Conservation (phyloP, 2,329 filamentous ascomycete species). For the Ascochyta viciae-villosae region DNA sequence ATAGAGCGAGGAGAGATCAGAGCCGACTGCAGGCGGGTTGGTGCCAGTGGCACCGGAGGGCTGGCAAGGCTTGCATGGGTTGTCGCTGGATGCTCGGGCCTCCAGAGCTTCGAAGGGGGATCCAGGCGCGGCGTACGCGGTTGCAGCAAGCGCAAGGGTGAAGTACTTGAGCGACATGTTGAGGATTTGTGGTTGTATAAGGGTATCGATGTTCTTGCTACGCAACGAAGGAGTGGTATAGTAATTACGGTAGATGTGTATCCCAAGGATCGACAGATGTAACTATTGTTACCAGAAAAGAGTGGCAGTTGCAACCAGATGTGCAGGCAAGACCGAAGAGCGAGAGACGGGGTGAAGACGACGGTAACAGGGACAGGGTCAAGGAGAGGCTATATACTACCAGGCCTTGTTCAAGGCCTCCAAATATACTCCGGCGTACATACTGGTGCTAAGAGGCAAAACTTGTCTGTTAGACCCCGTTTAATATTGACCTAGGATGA, state of each 20-base stretch:
- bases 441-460: constrained; percentile 13
- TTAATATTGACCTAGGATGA: constrained; percentile 18
- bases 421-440: constrained; percentile 11
- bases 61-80: constrained; percentile 45
- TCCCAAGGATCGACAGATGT: constrained; percentile 13
- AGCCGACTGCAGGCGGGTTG: constrained; percentile 41
- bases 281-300: constrained; percentile 13
- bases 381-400: constrained; percentile 14
- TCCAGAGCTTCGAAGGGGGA: constrained; percentile 29
- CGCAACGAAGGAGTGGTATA: constrained; percentile 14
- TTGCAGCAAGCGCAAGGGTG: constrained; percentile 33
- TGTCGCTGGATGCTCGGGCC: constrained; percentile 33
- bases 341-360: constrained; percentile 10
- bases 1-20: constrained; percentile 46
- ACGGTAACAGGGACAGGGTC: constrained; percentile 10
- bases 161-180: constrained; percentile 36
- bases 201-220: neutral
- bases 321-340: constrained; percentile 6
- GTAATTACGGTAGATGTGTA: constrained; percentile 11
- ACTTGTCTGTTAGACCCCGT: constrained; percentile 15
- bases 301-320: constrained; percentile 13
- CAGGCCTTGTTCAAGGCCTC: constrained; percentile 4
- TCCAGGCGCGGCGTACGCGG: constrained; percentile 24
- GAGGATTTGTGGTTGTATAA: neutral
- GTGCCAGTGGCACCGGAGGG: constrained; percentile 44